Evolutionary conservation across 805 yeast species (phyloP).

Genomic region (Nakazawaea holstii): DNA sequence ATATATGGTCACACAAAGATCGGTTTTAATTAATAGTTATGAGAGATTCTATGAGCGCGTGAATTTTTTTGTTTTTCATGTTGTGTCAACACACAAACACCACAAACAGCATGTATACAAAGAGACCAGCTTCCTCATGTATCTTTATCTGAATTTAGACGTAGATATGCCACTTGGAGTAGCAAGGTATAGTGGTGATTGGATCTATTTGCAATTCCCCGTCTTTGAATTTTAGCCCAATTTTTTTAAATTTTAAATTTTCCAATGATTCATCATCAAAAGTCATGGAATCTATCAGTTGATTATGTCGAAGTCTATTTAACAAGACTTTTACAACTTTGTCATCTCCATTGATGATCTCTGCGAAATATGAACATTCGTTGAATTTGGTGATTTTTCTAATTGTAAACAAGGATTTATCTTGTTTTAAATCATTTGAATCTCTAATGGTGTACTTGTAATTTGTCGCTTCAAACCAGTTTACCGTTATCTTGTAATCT

Average conservation of each 20-base stretch:
- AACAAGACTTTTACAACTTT: neutral
- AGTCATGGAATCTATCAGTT: neutral
- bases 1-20: too few species aligned
- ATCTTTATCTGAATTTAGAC: neutral
- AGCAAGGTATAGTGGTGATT: neutral
- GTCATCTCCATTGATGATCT: neutral
- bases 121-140: neutral
- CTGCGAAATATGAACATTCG: neutral
- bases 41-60: too few species aligned
- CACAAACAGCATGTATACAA: too few species aligned
- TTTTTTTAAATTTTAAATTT: neutral
- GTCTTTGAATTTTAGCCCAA: neutral
- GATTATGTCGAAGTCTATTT: neutral
- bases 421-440: neutral
- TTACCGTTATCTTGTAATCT: neutral
- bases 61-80: too few species aligned
- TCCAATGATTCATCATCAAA: neutral
- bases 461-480: slow-evolving; percentile 7
- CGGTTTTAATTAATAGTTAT: too few species aligned
- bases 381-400: neutral
- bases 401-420: neutral
- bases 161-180: slow-evolving; percentile 4
- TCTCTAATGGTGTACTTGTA: slow-evolving; percentile 1
- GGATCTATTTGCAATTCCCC: neutral
- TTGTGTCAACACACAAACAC: too few species aligned